A percentile compares a stretch with the other conserved stretches of the same genome.
These are phyloP conservation scores for Dothistroma pini DNA, from an alignment of 2,329 filamentous ascomycete genomes.

Conservation along the genomic window DNA sequence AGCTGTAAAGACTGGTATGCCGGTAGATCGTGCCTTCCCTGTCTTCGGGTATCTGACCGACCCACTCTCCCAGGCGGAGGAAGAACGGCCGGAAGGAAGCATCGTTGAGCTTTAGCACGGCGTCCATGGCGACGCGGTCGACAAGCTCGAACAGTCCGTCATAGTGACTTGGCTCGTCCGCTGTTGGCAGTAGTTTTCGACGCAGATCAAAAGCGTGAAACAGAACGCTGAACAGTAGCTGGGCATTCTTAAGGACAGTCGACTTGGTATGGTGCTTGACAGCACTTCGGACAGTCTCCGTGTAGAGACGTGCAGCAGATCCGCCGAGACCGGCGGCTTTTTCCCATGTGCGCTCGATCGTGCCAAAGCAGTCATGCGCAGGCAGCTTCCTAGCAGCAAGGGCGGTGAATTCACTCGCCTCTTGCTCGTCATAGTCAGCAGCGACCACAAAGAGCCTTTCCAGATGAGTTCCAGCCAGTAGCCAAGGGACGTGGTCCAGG, in stretches of 20 bases:
- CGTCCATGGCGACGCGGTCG: constrained; percentile 73
- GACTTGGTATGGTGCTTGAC: constrained; percentile 77
- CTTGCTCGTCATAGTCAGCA: constrained; percentile 54
- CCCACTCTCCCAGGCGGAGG: constrained; percentile 79
- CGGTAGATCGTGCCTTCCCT: constrained; percentile 56
- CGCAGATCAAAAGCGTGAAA: constrained; percentile 62
- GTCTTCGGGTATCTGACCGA: constrained; percentile 62
- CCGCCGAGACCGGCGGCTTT: constrained; percentile 44
- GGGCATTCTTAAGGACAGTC: constrained; percentile 70
- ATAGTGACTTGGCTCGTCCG: constrained; percentile 44
- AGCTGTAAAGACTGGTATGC: constrained; percentile 74
- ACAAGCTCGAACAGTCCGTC: constrained; percentile 50
- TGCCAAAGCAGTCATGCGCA: constrained; percentile 69
- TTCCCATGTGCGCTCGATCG: constrained; percentile 68
- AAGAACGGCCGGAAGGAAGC: constrained; percentile 90
- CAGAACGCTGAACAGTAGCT: constrained; percentile 61
- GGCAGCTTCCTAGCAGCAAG: constrained; percentile 75
- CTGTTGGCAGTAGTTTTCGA: constrained; percentile 43
- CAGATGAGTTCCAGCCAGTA: constrained; percentile 74
- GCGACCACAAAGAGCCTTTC: constrained; percentile 69
- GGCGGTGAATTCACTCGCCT: constrained; percentile 56
- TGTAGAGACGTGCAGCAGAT: constrained; percentile 26
- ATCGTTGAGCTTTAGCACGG: constrained; percentile 97
- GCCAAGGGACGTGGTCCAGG: constrained; percentile 80
- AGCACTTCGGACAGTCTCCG: constrained; percentile 58